phyloP scores from a whole-genome alignment of 768 basidiomycete genomes.

The Podaxis sp. region DNA sequence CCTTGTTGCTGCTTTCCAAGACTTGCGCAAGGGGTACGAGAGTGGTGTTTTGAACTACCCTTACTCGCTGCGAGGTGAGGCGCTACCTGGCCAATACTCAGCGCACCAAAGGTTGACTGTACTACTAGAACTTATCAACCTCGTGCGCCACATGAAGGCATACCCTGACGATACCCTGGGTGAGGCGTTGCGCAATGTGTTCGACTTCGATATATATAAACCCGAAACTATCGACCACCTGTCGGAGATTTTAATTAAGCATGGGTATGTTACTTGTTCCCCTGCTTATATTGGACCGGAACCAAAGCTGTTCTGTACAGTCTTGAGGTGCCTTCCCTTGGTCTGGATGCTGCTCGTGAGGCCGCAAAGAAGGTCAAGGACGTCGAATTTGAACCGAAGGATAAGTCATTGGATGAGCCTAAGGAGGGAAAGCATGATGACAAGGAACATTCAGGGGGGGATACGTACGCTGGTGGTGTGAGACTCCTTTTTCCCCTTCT shows the following conservation, averaged over 20 bases:
- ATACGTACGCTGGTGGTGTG: constrained; percentile 65
- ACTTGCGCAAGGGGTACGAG: constrained; percentile 55
- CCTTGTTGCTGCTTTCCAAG: constrained; percentile 62
- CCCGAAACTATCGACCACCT: constrained; percentile 62
- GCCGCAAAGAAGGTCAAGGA: constrained; percentile 49
- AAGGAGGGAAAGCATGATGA: constrained; percentile 63
- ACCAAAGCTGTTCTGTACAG: constrained; percentile 22
- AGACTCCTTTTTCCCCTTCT: constrained; percentile 13
- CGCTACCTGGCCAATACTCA: not conserved
- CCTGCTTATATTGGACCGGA: not conserved
- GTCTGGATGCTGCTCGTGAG: constrained; percentile 55
- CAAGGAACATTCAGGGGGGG: constrained; percentile 58
- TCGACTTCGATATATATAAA: constrained; percentile 68
- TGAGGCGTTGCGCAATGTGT: constrained; percentile 58
- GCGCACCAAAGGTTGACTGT: not conserved
- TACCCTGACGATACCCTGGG: constrained; percentile 56
- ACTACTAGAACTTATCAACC: constrained; percentile 54
- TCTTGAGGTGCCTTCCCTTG: constrained; percentile 47
- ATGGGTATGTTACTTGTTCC: constrained; percentile 39
- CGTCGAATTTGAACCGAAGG: constrained; percentile 51
- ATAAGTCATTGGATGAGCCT: constrained; percentile 45
- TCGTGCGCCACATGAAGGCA: constrained; percentile 58
- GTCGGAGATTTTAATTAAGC: constrained; percentile 50
- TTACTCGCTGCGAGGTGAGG: constrained; percentile 60
- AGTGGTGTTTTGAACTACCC: constrained; percentile 57